Evolutionary conservation across 1,284 basidiomycete species (phyloP).

Genomic region (Sanguinoderma infundibulare): DNA sequence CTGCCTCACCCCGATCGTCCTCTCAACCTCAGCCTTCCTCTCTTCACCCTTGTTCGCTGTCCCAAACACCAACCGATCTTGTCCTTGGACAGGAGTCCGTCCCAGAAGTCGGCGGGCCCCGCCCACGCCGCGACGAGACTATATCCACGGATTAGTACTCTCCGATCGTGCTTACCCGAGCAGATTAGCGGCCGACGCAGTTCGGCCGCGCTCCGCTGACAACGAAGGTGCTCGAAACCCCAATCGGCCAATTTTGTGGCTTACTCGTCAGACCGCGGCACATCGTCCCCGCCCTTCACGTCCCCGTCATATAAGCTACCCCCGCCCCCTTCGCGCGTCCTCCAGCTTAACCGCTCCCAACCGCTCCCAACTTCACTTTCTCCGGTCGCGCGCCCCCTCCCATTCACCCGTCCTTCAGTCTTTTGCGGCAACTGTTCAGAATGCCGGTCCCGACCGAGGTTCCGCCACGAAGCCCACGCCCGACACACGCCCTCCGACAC

Average conservation of each 20-base stretch:
- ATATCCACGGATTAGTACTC: not conserved
- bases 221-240: not conserved
- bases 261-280: not conserved
- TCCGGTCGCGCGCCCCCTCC: not conserved
- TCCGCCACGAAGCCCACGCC: conserved; percentile 9
- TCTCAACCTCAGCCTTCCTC: not conserved
- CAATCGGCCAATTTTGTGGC: not conserved
- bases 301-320: not conserved
- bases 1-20: not conserved
- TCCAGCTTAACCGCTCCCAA: not conserved
- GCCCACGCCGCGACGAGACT: not conserved
- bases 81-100: not conserved
- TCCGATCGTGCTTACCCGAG: conserved; percentile 6
- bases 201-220: conserved; percentile 1
- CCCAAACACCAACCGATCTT: not conserved
- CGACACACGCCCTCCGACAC: conserved; percentile 6
- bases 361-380: not conserved
- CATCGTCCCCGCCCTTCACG: not conserved
- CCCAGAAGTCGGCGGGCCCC: not conserved
- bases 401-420: not conserved
- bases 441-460: conserved; percentile 24
- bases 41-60: not conserved
- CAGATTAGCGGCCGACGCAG: not conserved
- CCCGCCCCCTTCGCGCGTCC: not conserved
- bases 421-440: not conserved